Conservation (phyloP, 2,329 filamentous ascomycete species). For the Zymoseptoria ardabiliae region DNA sequence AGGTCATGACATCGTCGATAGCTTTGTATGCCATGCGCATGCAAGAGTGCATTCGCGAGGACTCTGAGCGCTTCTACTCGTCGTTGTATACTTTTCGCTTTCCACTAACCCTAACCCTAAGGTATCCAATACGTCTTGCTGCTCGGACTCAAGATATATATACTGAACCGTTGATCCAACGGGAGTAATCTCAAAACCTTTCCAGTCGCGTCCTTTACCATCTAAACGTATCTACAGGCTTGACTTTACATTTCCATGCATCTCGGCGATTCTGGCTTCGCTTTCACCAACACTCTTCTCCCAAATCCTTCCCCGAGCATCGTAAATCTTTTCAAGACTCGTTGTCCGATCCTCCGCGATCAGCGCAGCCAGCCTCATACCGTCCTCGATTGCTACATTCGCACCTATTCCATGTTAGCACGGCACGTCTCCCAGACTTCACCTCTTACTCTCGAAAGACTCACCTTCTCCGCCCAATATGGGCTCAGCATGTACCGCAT, state of each 20-base stretch:
- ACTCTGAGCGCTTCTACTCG: not conserved
- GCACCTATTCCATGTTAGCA: constrained; percentile 19
- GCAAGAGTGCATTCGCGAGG: not conserved
- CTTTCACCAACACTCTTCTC: constrained; percentile 15
- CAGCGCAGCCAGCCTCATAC: constrained; percentile 27
- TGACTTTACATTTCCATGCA: constrained; percentile 15
- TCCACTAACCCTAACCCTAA: not conserved
- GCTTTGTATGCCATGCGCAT: not conserved
- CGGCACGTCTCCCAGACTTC: too few species aligned
- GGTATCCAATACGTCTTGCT: not conserved
- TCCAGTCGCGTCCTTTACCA: not conserved
- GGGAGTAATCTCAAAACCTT: not conserved
- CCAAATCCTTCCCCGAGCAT: constrained; percentile 17
- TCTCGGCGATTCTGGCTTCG: constrained; percentile 18
- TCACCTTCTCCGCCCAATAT: constrained; percentile 34
- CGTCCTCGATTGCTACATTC: constrained; percentile 35
- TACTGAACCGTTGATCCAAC: too few species aligned
- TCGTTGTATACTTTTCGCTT: not conserved
- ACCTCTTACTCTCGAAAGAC: not conserved
- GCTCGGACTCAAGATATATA: not conserved
- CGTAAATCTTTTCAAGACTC: constrained; percentile 16
- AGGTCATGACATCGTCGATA: not conserved
- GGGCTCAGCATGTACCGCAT: constrained; percentile 35
- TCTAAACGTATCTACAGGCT: not conserved
- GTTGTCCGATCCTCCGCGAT: constrained; percentile 16